phyloP scores from a whole-genome alignment of 2,329 filamentous ascomycete genomes.

The Cladosporium sp. region DNA sequence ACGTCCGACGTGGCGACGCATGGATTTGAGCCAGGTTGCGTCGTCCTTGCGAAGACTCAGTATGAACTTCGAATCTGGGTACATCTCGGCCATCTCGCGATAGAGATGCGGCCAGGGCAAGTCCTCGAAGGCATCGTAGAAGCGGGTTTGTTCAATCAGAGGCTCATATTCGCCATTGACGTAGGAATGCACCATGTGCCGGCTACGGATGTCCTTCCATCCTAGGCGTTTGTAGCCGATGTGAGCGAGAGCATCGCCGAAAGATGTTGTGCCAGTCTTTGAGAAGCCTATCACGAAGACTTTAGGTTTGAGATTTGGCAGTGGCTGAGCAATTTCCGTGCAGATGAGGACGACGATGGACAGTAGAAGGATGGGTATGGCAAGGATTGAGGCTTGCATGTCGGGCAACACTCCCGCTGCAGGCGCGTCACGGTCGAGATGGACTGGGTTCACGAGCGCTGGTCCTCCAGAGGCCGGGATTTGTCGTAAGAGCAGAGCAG shows the following conservation, averaged over 20 bases:
- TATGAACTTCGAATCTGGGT: slow-evolving; percentile 27
- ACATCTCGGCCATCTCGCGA: slow-evolving; percentile 25
- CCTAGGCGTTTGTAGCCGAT: slow-evolving; percentile 29
- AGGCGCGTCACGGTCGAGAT: background rate
- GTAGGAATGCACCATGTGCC: slow-evolving; percentile 29
- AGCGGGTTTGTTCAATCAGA: slow-evolving; percentile 22
- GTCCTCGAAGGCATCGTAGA: slow-evolving; percentile 31
- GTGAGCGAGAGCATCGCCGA: slow-evolving; percentile 28
- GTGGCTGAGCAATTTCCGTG: slow-evolving; percentile 21
- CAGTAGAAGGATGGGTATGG: slow-evolving; percentile 12
- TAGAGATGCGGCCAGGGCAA: slow-evolving; percentile 29
- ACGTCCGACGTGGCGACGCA: slow-evolving; percentile 25
- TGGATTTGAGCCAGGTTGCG: slow-evolving; percentile 27
- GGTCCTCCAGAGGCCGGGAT: too few species aligned
- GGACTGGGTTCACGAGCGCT: too few species aligned
- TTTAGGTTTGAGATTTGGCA: slow-evolving; percentile 24
- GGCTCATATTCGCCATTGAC: slow-evolving; percentile 22
- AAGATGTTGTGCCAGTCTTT: slow-evolving; percentile 29
- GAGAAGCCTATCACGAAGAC: slow-evolving; percentile 30
- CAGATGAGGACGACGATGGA: slow-evolving; percentile 17
- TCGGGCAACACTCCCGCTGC: background rate
- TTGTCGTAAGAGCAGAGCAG: background rate
- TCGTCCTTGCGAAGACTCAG: slow-evolving; percentile 28
- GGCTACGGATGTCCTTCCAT: slow-evolving; percentile 30
- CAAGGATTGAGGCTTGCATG: slow-evolving; percentile 9